Base-by-base conservation (phyloP, 2,329 filamentous ascomycete genomes). In the Ceratocystiopsis minuta region DNA sequence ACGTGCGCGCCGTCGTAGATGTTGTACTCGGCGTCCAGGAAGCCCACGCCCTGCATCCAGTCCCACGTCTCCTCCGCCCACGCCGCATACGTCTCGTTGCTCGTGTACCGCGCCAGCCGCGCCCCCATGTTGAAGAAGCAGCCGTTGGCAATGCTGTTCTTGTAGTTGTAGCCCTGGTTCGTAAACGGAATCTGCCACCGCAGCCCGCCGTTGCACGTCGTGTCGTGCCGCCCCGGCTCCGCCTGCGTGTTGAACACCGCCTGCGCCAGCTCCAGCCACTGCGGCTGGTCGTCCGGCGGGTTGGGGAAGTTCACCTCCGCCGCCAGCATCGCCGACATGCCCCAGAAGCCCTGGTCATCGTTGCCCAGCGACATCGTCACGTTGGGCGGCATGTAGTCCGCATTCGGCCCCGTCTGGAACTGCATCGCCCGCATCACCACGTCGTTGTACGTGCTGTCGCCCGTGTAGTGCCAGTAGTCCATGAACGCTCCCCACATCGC, bases 141-240 rank as follows among this genome's bases (percentile, higher is more conserved):
- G 12, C 60, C 65, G 46, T 66, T 69, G n/a, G 63, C 59, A 11
- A 64, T 58, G 20, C 55, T 56, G 46, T 68, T 67, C 53, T 69
- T 83, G 63, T 80, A 80, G 48, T 70, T 63, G 55, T 76, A 83
- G 3, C 78, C 78, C 16, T 56, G 61, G 52, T 80, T 78, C 50
- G 71, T 68, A 0, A 63, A 56, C 50, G 68, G 73, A 37, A 81
- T 73, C 58, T 82, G 77, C 75, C 75, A 80, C 46, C 74, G 68
- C 45, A 81, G 55, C 2, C 77, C 78, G 40, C 76, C 77, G 16
- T 61, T 63, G 52, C 78, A 81, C 2, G 60, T 62, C 0, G 53
- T 53, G 1, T 58, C 61, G 44, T 76, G 67, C 65, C 75, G 77
- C 34, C 65, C 60, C 11, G 60, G 55, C 5, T 43, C 44, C 1